These are phyloP conservation scores for Cladophialophora chaetospira DNA, from an alignment of 2,329 filamentous ascomycete genomes.

Conservation along the genomic window DNA sequence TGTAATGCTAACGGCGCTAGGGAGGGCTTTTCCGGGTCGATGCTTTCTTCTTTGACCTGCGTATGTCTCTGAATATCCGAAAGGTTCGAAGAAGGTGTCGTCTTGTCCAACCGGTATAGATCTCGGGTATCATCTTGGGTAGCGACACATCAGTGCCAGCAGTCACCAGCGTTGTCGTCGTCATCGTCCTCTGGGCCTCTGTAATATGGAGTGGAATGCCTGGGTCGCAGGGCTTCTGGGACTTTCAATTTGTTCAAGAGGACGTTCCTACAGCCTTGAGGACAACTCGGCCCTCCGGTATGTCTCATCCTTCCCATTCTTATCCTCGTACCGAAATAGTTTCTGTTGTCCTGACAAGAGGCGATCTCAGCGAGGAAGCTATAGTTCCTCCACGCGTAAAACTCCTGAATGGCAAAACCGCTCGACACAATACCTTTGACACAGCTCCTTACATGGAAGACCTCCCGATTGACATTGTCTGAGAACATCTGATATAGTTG, in stretches of 20 bases:
- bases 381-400: not conserved
- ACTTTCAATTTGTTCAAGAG: conserved; percentile 6
- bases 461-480: not conserved
- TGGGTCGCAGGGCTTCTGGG: conserved; percentile 1
- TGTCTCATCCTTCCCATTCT: not conserved
- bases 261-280: conserved; percentile 8
- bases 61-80: too few species aligned
- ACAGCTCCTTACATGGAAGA: not conserved
- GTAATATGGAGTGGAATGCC: not conserved
- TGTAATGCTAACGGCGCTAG: too few species aligned
- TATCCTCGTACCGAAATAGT: not conserved
- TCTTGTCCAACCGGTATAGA: too few species aligned
- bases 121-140: too few species aligned
- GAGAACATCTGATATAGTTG: too few species aligned
- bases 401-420: not conserved
- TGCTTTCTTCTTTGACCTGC: too few species aligned
- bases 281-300: not conserved
- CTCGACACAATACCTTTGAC: not conserved
- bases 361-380: not conserved
- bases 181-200: not conserved
- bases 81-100: too few species aligned
- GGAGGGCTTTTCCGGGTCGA: too few species aligned
- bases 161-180: too few species aligned
- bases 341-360: not conserved
- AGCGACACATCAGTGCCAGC: too few species aligned